Base-by-base conservation (phyloP, 2,329 filamentous ascomycete species). In the Huntiella moniliformis region DNA sequence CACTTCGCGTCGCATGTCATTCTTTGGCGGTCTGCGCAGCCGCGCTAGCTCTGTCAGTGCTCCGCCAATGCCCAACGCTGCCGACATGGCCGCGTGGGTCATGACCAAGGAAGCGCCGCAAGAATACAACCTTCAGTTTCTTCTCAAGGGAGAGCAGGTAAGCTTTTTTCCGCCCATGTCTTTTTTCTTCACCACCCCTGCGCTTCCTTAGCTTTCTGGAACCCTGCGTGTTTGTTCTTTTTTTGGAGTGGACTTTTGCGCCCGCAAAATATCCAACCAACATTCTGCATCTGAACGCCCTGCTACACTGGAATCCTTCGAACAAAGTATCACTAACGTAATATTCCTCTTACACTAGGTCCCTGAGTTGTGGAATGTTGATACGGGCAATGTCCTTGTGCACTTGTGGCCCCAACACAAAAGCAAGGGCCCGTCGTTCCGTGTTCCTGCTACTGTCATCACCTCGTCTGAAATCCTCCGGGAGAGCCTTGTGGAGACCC, bases 331-430 rank as follows among this genome's bases (percentile, higher is more conserved):
- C 15, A 31, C 39, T 41, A 41, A 54, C 48, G 3, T n/a, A 18
- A 17, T 7, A 6, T 4, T 22, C 38, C 49, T 38, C 36, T 43
- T 36, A 28, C 1, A 28, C 10, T 48, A 77, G 73, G 71, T 79
- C 3, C 73, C 75, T 1, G 77, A 80, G 56, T 58, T 81, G 15
- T 80, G 77, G 77, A 72, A 75, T 52, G 22, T 28, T 28, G 73
- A 78, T 46, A 61, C 58, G 44, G 74, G 71, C 35, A 68, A 68
- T 50, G 66, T 77, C 17, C 62, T 66, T 43, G 66, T 81, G 15
- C 74, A 74, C 53, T 59, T 81, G 3, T 70, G 70, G 47, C 65
- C 74, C 1, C 66, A 63, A 46, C 60, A 61, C 4, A 67, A 62
- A 49, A 67, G 67, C 7, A 59, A 57, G 6, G 70, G 70, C 0